Evolutionary conservation across 78 protist genomes (phyloP), one percentile per base, ranked within the genome.

Genomic region (Diacronema lutheri): DNA sequence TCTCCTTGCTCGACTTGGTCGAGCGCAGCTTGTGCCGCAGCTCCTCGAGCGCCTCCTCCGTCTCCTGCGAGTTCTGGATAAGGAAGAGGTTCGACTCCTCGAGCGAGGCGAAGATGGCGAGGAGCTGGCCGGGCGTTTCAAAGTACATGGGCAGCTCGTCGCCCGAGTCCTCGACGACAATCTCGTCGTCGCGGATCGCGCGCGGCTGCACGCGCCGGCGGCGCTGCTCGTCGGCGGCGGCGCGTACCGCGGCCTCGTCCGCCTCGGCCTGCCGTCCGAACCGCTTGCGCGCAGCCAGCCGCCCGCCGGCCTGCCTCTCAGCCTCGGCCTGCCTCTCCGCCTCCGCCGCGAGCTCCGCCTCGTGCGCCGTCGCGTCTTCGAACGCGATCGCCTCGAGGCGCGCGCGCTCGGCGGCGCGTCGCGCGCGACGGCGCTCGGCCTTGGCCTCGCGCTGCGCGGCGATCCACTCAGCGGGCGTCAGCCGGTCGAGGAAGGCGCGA

Each of bases 41-140:
- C 44, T 81, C 89, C 57, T 93, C 96, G 44, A 93, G 91, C 10
- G 64, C 83, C 66, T 81, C 87, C 62, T 93, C 95, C 10, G 83
- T 33, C 65, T 88, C 93, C 79, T 91, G 95, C 21, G 64, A 68
- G 87, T 79, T 89, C 71, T 91, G 93, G 79, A 93, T 93, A 56
- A 93, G 84, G 81, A 91, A 91, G 62, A 93, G 89, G 69, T 93
- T 93, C 60, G 85, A 41, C 69, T 93, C 94, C 77, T 93, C 96
- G 60, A 93, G 82, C 40, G 77, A 74, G 0, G 81, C 55, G 89
- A 93, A 93, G 38, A 86, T 76, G 50, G 86, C 89, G n/a, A 91
- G 90, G 38, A 93, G 83, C 68, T 92, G 94, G 37, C 84, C 58
- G 13, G 96, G 94, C 16, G 86, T 85, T 10, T 64, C 29, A 44